Evolutionary conservation across 345 rosid genomes (phyloP).

Genomic region (Acer campestre): DNA sequence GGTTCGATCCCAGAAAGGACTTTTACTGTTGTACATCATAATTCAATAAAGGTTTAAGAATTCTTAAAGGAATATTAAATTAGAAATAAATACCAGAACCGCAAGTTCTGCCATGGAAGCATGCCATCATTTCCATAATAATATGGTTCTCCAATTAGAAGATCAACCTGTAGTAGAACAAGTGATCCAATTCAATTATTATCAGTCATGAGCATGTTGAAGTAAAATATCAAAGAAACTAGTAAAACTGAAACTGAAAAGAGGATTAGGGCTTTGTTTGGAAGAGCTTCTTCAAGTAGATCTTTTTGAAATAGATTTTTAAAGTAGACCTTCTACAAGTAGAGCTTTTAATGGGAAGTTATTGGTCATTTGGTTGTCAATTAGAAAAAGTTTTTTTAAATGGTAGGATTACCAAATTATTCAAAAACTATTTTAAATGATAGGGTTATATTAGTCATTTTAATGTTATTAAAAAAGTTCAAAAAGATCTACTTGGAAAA

Average conservation of each 20-base stretch:
- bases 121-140: constrained; percentile 70
- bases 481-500: no score
- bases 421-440: no score
- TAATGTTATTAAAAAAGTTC: no score
- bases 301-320: no score
- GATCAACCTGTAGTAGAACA: constrained; percentile 59
- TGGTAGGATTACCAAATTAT: no score
- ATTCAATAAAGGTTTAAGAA: not conserved
- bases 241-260: not conserved
- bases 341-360: no score
- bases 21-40: not conserved
- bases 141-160: constrained; percentile 85
- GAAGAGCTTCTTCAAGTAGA: no score
- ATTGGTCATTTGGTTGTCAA: no score
- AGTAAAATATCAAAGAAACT: not conserved
- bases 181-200: not conserved
- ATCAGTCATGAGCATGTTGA: not conserved
- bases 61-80: not conserved
- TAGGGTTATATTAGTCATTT: no score
- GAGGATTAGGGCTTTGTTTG: not conserved
- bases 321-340: no score
- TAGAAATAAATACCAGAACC: constrained; percentile 69
- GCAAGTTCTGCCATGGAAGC: constrained; percentile 94
- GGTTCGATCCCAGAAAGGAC: not conserved
- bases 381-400: no score